These are phyloP conservation scores for Aphanomyces cochlioides DNA, from an alignment of 352 stramenopile species.

Conservation along the genomic window DNA sequence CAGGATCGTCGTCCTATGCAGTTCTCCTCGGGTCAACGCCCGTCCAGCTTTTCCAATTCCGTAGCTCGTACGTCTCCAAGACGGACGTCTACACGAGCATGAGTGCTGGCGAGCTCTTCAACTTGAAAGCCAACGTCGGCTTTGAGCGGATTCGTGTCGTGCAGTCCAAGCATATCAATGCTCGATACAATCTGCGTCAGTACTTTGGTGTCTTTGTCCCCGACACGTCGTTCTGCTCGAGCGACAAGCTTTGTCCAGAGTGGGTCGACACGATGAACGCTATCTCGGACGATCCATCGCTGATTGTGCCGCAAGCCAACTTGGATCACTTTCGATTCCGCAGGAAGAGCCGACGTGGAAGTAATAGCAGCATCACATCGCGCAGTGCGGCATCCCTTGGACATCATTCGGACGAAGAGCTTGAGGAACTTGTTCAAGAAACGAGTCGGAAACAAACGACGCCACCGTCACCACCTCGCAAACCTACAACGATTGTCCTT, in stretches of 20 bases:
- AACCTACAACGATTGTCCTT: too few relatives aligned
- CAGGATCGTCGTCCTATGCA: neutral
- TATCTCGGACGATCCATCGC: constrained; percentile 38
- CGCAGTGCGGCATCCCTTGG: neutral
- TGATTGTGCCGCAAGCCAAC: constrained; percentile 3
- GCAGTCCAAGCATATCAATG: constrained; percentile 58
- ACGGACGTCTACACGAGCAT: constrained; percentile 83
- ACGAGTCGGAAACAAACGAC: too few relatives aligned
- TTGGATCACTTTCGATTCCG: constrained; percentile 8
- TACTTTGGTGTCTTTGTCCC: constrained; percentile 73
- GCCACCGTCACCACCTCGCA: too few relatives aligned
- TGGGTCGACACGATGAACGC: constrained; percentile 64
- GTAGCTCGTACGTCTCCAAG: constrained; percentile 79
- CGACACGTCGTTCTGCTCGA: constrained; percentile 57
- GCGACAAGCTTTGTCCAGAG: constrained; percentile 60
- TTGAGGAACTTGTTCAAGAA: constrained; percentile 22
- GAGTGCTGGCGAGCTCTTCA: constrained; percentile 73
- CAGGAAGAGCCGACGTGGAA: neutral
- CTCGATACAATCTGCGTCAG: constrained; percentile 54
- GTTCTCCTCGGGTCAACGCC: constrained; percentile 56
- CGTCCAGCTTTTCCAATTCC: constrained; percentile 75
- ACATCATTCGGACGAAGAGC: neutral
- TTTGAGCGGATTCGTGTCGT: constrained; percentile 72
- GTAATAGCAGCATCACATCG: neutral
- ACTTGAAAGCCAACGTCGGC: constrained; percentile 79